phyloP scores from a whole-genome alignment of 2,329 filamentous ascomycete species.

The Sarocladiaceae sp. region DNA sequence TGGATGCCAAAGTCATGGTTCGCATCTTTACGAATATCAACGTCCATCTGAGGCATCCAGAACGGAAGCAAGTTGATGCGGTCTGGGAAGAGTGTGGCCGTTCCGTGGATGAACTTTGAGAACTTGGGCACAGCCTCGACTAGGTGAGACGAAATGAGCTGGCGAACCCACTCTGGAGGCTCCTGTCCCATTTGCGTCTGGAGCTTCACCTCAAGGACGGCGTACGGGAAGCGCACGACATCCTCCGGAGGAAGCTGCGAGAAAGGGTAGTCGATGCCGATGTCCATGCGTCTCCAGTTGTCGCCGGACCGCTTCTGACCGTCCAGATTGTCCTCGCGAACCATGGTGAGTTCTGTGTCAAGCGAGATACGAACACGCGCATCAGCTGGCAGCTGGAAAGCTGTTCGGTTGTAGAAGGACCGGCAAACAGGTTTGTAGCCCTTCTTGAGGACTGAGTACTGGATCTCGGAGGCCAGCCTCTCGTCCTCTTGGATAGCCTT shows the following conservation, averaged over 20 bases:
- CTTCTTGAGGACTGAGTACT: constrained; percentile 86
- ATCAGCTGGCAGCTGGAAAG: constrained; percentile 94
- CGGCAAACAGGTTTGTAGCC: constrained; percentile 84
- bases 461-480: constrained; percentile 82
- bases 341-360: constrained; percentile 92
- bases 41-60: constrained; percentile 98
- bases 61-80: constrained; percentile 87
- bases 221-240: constrained; percentile 88
- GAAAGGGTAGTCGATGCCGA: constrained; percentile 94
- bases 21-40: constrained; percentile 90
- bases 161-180: constrained; percentile 91
- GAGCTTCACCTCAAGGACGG: constrained; percentile 92
- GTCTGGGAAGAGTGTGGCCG: constrained; percentile 76
- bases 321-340: constrained; percentile 90
- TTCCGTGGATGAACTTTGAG: constrained; percentile 97
- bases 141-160: constrained; percentile 85
- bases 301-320: constrained; percentile 68
- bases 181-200: constrained; percentile 95
- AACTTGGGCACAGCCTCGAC: constrained; percentile 99
- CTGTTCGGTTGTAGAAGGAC: constrained; percentile 96
- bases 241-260: constrained; percentile 79
- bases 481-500: constrained; percentile 90
- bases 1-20: constrained; percentile 88
- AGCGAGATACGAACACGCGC: constrained; percentile 93
- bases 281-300: constrained; percentile 96